Base-by-base conservation (phyloP, 2,329 filamentous ascomycete species). In the Aspergillus bombycis region DNA sequence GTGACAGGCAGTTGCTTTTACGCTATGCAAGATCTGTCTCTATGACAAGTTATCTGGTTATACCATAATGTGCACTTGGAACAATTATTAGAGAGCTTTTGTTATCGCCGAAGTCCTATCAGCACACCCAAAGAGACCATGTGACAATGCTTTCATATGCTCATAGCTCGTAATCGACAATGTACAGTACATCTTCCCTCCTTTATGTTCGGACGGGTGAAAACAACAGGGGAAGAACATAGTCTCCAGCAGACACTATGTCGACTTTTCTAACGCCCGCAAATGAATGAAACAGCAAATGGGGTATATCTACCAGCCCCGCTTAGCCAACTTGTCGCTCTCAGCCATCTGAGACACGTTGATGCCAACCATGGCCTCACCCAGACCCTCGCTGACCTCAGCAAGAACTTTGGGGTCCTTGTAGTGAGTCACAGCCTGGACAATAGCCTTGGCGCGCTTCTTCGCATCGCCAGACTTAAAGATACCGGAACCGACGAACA, bases 351-450 rank as follows among this genome's bases (percentile, higher is more conserved):
- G 87, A 66, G 87, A 87, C 68, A 92, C 91, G 81, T 94, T 97
- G 75, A 98, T 93, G 30, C 95, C 95, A 12, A 97, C 94, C 93
- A 98, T 99, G 43, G 95, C 93, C 86, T 97, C 94, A n/a, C 95
- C 95, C 32, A 98, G 82, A 62, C 94, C 93, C 75, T 90, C 88
- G 81, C 91, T 94, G 63, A 94, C 91, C 81, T 96, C 90, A 6
- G 94, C 94, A 61, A 99, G 81, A 28, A 96, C 87, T 83, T 91
- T 90, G 45, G 93, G 82, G 76, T 98, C 93, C 71, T 88, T 89
- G 83, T 85, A 98, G 81, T 98, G 93, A 9, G 94, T 97, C 1
- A 93, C 93, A 30, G 95, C 95, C 75, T 94, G 90, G 59, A 99
- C 95, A 73, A 99, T 98, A 43, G 95, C 95, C 83, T 90, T 92